Evolutionary conservation across 2,329 filamentous ascomycete species (phyloP), one percentile per base, ranked within the genome.

Genomic region (Colletotrichum magnum): DNA sequence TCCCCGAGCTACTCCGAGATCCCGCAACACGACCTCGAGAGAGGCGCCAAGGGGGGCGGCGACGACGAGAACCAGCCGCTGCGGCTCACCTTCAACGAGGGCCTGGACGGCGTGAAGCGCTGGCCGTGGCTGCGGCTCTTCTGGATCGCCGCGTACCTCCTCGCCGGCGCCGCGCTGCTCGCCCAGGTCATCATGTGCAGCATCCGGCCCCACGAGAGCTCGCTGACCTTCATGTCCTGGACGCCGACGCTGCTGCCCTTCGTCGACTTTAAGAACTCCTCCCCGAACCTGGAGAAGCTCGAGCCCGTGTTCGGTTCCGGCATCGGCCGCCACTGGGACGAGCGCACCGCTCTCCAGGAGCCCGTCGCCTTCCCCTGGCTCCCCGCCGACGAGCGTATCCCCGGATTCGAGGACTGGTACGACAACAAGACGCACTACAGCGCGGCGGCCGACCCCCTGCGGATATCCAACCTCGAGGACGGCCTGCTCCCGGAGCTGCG

Each of bases 211-310:
- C 52, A 71, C 13, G 75, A 79, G 24, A 73, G 73, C 58, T 77
- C 79, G 2, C 67, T 81, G 12, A 73, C 73, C 6, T 81, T 79
- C 70, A 73, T 81, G 61, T 81, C 79, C 0, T 81, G 79, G 77
- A 80, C 79, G 0, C 67, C 76, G 3, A 73, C 73, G 2, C 52
- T 80, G 3, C 64, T 80, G 5, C 79, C 79, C 0, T 77, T 80
- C 39, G 73, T 80, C 21, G 79, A 81, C 57, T 75, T 79, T 54
- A 66, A 71, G 4, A 60, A 74, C 6, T 75, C 77, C 0, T 74
- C 75, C 1, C 76, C 77, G 0, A 73, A 64, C 7, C 71, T 81
- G 0, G 63, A 71, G 6, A 71, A 68, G 28, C 63, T 81, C 5
- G 54, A 72, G 1, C 72, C 75, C 2, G 66, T 69, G 15, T 65